Base-by-base conservation (phyloP, 2,329 filamentous ascomycete genomes). In the Scortechinia acanthostroma region DNA sequence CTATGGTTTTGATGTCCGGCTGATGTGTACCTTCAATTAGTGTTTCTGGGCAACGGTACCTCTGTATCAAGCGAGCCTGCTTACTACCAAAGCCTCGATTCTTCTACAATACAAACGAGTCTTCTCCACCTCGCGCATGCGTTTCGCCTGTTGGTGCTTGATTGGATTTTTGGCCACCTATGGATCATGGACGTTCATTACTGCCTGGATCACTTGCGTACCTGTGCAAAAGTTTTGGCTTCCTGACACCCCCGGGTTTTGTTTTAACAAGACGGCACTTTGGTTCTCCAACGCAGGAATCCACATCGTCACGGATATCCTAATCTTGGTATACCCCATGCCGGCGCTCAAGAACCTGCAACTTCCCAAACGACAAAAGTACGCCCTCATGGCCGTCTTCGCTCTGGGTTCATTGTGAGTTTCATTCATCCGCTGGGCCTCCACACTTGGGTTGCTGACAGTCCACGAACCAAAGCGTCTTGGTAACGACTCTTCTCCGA, bases 251-350 rank as follows among this genome's bases (percentile, higher is more conserved):
- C 37, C 49, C 10, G 49, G 53, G 20, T 47, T 44, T 19, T 69
- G 66, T 47, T 59, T 69, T 40, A 49, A 63, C 45, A 65, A 63
- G 45, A 57, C 56, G 5, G 55, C 52, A 4, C 58, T 69, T 42
- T 70, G 66, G 67, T 67, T 64, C 37, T 62, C 62, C 10, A 70
- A 67, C 45, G 62, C 65, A 1, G 61, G 52, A 2, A 61, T 69
- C 42, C 64, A 64, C 25, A 68, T 70, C 23, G 43, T 58, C 3
- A 69, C 65, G 13, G 66, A 70, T 51, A 43, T 69, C 21, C 45
- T 65, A 21, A 65, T 69, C 22, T 53, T 70, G 10, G 43, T 60
- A 3, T 55, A 64, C 5, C 66, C 66, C 1, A 66, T 69, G 59
- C 65, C 62, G 0, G 58, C 64, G 2, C 59, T 70, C 13, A 62